These are phyloP conservation scores for Ashbya aceris DNA, from an alignment of 1,139 yeast species.

Conservation along the genomic window DNA sequence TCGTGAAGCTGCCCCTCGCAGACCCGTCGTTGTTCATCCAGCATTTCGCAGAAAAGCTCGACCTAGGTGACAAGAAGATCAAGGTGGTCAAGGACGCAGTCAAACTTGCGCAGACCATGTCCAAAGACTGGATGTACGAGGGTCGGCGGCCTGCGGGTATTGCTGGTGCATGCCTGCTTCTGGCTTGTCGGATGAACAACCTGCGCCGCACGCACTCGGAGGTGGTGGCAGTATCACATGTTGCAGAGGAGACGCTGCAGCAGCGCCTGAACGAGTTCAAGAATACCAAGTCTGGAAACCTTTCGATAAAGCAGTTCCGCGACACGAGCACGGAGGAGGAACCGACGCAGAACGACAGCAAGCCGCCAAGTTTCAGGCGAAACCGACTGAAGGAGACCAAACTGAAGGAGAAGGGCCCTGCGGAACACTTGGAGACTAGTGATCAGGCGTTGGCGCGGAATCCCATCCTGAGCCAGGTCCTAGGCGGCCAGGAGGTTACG, in stretches of 20 bases:
- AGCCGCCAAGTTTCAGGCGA: slow-evolving; percentile 75
- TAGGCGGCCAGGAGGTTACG: slow-evolving; percentile 37
- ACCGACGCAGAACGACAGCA: slow-evolving; percentile 32
- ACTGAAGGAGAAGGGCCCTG: slow-evolving; percentile 29
- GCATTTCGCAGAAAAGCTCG: slow-evolving; percentile 82
- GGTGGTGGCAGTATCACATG: slow-evolving; percentile 90
- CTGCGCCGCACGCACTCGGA: slow-evolving; percentile 87
- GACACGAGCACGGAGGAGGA: slow-evolving; percentile 23
- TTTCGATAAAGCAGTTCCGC: slow-evolving; percentile 70
- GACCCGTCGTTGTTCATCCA: slow-evolving; percentile 92
- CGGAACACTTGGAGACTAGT: slow-evolving; percentile 28
- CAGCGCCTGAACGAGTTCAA: slow-evolving; percentile 82
- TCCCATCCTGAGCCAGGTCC: slow-evolving; percentile 34
- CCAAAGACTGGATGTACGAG: slow-evolving; percentile 89
- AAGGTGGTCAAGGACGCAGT: slow-evolving; percentile 83
- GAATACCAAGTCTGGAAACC: slow-evolving; percentile 60
- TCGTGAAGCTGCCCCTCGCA: slow-evolving; percentile 69
- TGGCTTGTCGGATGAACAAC: slow-evolving; percentile 96
- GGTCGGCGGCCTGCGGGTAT: slow-evolving; percentile 98
- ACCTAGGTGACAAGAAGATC: slow-evolving; percentile 60
- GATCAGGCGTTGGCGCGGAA: slow-evolving; percentile 33
- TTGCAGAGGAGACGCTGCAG: slow-evolving; percentile 89
- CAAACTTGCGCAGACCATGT: slow-evolving; percentile 80
- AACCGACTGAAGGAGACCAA: slow-evolving; percentile 37
- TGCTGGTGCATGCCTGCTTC: slow-evolving; percentile 89